A percentile compares a stretch with the other conserved stretches of the same genome.
Conservation (phyloP, 257 asterid genomes). For the Solanum dulcamara region DNA sequence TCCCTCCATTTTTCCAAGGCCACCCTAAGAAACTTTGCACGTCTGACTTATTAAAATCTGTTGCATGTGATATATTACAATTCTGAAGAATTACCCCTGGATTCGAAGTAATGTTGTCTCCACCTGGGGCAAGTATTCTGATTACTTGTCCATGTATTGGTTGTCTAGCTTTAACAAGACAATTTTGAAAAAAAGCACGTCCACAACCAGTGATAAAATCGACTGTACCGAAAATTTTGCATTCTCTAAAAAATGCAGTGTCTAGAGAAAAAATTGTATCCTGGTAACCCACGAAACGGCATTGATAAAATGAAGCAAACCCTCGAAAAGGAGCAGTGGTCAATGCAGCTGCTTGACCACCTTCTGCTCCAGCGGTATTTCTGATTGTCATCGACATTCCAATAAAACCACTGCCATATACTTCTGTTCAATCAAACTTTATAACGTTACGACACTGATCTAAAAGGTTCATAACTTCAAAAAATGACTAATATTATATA, state of each 20-base stretch:
- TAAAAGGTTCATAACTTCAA: neutral
- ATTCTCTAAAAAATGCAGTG: neutral
- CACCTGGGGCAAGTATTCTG: neutral
- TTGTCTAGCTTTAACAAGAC: neutral
- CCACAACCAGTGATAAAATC: neutral
- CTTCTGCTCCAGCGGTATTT: neutral
- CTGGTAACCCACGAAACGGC: neutral
- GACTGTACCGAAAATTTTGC: neutral
- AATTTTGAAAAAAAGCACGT: neutral
- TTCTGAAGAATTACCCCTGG: neutral
- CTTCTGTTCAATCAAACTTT: neutral
- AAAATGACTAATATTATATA: too few species aligned
- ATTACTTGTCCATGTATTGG: neutral
- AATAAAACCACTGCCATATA: neutral
- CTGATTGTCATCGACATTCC: neutral
- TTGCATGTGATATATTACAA: neutral
- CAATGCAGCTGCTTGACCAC: neutral
- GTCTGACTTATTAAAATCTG: neutral
- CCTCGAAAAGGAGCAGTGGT: neutral
- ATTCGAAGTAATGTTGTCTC: neutral
- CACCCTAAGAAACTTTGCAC: neutral
- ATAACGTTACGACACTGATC: neutral
- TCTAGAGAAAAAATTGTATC: neutral
- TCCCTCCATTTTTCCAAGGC: neutral
- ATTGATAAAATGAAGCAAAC: neutral